These are phyloP conservation scores for Heritiera littoralis DNA, from an alignment of 345 rosid genomes.

Conservation along the genomic window DNA sequence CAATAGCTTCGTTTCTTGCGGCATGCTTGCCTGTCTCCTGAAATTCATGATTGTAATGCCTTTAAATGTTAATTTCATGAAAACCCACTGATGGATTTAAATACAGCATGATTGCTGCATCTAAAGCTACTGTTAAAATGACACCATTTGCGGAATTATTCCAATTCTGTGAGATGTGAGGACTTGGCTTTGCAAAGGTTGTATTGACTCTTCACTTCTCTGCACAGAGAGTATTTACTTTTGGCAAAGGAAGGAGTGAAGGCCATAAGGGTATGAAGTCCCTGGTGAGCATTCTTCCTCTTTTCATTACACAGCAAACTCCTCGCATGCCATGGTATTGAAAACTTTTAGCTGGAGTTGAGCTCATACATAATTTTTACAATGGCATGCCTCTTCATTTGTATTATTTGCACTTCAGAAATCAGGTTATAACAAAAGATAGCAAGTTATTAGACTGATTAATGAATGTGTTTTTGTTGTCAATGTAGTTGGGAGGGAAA, in stretches of 20 bases:
- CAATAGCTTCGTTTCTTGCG: too few species aligned
- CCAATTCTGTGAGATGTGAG: not conserved
- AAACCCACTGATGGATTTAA: not conserved
- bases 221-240: slow-evolving; percentile 77
- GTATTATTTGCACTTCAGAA: not conserved
- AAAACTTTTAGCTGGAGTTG: not conserved
- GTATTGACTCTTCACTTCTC: not conserved
- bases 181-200: not conserved
- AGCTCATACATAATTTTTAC: not conserved
- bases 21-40: too few species aligned
- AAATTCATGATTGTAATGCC: too few species aligned
- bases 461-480: not conserved
- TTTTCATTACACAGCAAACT: not conserved
- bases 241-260: slow-evolving; percentile 88
- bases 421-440: not conserved
- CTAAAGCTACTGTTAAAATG: not conserved
- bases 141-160: not conserved
- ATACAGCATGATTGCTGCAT: not conserved
- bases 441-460: not conserved
- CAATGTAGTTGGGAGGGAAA: slow-evolving; percentile 82
- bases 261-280: slow-evolving; percentile 98
- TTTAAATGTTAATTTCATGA: too few species aligned
- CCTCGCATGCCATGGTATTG: not conserved
- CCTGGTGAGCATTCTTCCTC: slow-evolving; percentile 53
- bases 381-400: not conserved